These are phyloP conservation scores for Xylaria sp. DNA, from an alignment of 2,329 filamentous ascomycete species.

Conservation along the genomic window DNA sequence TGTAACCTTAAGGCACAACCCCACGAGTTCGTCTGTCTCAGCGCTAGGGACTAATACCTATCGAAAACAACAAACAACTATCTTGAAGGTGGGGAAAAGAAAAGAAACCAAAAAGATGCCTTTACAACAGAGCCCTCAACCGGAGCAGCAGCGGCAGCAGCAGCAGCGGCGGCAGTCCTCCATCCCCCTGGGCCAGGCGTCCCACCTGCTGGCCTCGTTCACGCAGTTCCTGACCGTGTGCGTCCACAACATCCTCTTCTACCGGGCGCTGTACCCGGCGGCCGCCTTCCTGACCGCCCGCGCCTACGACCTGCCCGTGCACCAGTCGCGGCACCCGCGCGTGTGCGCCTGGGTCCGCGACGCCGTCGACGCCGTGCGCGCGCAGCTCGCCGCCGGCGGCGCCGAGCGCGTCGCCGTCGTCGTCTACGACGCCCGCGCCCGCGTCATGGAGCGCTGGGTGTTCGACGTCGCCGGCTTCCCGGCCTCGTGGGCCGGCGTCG, in stretches of 20 bases:
- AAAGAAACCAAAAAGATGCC: conserved; percentile 9
- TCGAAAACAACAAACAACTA: too few species aligned
- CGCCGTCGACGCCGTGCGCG: conserved; percentile 71
- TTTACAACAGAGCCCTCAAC: conserved; percentile 5
- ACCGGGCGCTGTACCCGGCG: conserved; percentile 77
- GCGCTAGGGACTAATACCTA: too few species aligned
- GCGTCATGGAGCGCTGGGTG: conserved; percentile 63
- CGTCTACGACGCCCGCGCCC: conserved; percentile 42
- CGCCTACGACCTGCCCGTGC: conserved; percentile 82
- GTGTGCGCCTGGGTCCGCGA: conserved; percentile 86
- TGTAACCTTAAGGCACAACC: too few species aligned
- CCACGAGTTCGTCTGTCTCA: too few species aligned
- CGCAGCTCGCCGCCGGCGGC: conserved; percentile 65
- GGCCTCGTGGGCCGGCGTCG: conserved; percentile 43
- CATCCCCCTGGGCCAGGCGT: conserved; percentile 48
- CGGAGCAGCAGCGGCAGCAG: conserved; percentile 14
- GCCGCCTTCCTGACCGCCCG: conserved; percentile 77
- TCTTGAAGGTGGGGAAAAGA: too few species aligned
- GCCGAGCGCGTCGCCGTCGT: conserved; percentile 53
- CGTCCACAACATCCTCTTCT: conserved; percentile 84
- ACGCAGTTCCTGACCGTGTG: conserved; percentile 79
- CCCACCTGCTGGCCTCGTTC: conserved; percentile 68
- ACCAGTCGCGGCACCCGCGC: conserved; percentile 82
- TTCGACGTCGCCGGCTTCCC: conserved; percentile 61
- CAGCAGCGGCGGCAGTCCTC: conserved; percentile 19